These are phyloP conservation scores for Diaporthe australafricana DNA, from an alignment of 2,329 filamentous ascomycete species.

Conservation along the genomic window DNA sequence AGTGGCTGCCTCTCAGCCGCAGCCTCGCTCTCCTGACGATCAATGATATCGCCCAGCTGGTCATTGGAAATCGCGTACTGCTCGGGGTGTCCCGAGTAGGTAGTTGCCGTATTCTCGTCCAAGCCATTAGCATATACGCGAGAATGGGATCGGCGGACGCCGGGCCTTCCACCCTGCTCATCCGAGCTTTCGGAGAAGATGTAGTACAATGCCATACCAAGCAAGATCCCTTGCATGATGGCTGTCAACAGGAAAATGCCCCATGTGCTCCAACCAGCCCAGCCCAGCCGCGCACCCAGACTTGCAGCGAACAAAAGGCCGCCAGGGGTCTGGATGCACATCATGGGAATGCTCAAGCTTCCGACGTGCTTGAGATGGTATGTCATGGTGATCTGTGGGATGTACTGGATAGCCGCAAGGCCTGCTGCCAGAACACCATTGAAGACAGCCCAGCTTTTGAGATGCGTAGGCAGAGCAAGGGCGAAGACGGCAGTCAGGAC, in stretches of 20 bases:
- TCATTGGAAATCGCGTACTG: slow-evolving; percentile 64
- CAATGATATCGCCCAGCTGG: slow-evolving; percentile 61
- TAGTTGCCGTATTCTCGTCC: slow-evolving; percentile 62
- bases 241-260: slow-evolving; percentile 91
- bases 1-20: slow-evolving; percentile 63
- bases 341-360: slow-evolving; percentile 95
- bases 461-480: slow-evolving; percentile 69
- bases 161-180: slow-evolving; percentile 49
- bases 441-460: slow-evolving; percentile 85
- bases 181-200: slow-evolving; percentile 58
- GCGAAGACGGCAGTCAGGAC: slow-evolving; percentile 77
- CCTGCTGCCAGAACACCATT: slow-evolving; percentile 83
- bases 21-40: slow-evolving; percentile 63
- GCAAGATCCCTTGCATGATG: slow-evolving; percentile 81
- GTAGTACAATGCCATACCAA: slow-evolving; percentile 85
- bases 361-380: slow-evolving; percentile 87
- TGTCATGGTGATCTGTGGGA: slow-evolving; percentile 95
- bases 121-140: slow-evolving; percentile 53
- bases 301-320: slow-evolving; percentile 91
- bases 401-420: slow-evolving; percentile 88
- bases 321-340: slow-evolving; percentile 97
- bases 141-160: slow-evolving; percentile 58
- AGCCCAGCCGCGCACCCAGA: slow-evolving; percentile 82
- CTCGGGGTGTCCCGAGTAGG: slow-evolving; percentile 64
- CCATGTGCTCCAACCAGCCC: slow-evolving; percentile 94